A percentile compares a stretch with the other conserved stretches of the same genome.
Conservation (phyloP, 768 basidiomycete species). For the Lactifluus volemus region DNA sequence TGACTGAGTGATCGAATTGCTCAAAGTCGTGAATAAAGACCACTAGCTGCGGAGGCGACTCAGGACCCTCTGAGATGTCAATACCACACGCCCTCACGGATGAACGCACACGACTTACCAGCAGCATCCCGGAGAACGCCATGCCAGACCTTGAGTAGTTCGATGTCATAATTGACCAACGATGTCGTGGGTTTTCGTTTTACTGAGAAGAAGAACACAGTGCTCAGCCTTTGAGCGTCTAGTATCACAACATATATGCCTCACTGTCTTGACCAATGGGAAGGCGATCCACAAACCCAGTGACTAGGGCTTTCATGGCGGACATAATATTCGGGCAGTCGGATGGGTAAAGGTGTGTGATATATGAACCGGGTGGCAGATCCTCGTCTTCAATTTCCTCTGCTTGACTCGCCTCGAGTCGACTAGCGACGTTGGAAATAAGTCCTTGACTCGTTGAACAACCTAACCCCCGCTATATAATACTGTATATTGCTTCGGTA, state of each 20-base stretch:
- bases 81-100: constrained; percentile 3
- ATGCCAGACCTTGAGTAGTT: constrained; percentile 53
- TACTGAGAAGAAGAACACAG: constrained; percentile 29
- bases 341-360: constrained; percentile 14
- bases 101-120: not conserved
- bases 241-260: not conserved
- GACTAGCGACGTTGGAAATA: constrained; percentile 5
- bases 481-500: not conserved
- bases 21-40: constrained; percentile 70
- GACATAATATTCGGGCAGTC: constrained; percentile 18
- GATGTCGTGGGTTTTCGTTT: constrained; percentile 43
- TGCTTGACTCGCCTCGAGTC: not conserved
- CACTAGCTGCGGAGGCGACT: constrained; percentile 35
- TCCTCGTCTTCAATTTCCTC: constrained; percentile 7
- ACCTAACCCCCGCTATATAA: not conserved
- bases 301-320: constrained; percentile 19
- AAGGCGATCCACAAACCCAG: constrained; percentile 14
- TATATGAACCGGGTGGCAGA: constrained; percentile 1
- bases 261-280: constrained; percentile 18
- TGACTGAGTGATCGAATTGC: constrained; percentile 49
- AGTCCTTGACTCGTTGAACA: constrained; percentile 13
- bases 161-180: constrained; percentile 54
- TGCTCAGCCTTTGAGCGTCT: not conserved
- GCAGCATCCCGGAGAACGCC: constrained; percentile 28
- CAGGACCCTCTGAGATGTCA: constrained; percentile 16